Base-by-base conservation (phyloP, 257 asterid genomes). In the Capsicum chinense region DNA sequence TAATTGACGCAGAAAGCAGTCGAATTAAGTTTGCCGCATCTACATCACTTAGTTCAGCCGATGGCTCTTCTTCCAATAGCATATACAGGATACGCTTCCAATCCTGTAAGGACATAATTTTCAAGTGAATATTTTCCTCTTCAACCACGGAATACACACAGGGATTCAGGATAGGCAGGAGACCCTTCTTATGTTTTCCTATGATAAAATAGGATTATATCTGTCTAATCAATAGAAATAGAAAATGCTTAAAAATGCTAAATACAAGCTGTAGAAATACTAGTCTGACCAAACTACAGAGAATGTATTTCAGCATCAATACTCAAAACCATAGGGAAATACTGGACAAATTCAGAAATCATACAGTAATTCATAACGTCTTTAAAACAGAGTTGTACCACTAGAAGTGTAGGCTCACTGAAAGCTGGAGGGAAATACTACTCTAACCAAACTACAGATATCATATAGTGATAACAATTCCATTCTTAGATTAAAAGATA, bases 1-100 rank as follows among this genome's bases (percentile, higher is more conserved):
- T 92, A n/a, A 91, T 83, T 78, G 99, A 97, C 63, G 98, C 95
- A 88, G 87, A 90, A 81, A 97, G 91, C 85, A 95, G 97, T 87
- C 99, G 92, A 83, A 95, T 93, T 92, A 97, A 89, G 90, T 93
- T 94, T 76, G 98, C 93, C 50, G 99, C 93, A 87, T 95, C 99
- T 84, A 69, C 90, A 68, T 95, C 98, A 70, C 91, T 94, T 86
- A 93, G 97, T 91, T 97, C 98, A 84, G 89, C 85, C 42, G 94
- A 90, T 64, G 96, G 89, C 85, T 89, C 91, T 80, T 94, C 98
- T 60, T 89, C 97, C 89, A 97, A 89, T 76, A 97, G 98, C 98
- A 97, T 95, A 71, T 83, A 90, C 79, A 95, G 90, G 85, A 93
- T 93, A 90, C 95, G 88, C 86, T 97, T 93, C 98, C 99, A 97